Conservation (phyloP, 495 filamentous ascomycete species). For the Penicillium waksmanii region DNA sequence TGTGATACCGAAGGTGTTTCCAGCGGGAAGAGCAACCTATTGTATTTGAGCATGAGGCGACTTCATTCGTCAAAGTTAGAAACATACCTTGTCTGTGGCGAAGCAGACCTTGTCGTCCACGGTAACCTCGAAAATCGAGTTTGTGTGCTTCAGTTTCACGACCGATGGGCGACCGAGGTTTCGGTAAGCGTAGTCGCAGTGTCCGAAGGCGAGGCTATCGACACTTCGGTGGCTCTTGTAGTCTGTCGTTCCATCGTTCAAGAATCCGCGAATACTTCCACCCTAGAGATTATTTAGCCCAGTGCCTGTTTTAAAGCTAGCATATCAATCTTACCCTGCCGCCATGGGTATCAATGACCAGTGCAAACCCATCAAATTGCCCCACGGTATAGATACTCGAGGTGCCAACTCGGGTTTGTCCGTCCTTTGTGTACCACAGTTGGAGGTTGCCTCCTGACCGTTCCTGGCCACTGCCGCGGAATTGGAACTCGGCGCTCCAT, state of each 20-base stretch:
- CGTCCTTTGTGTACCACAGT: constrained; percentile 86
- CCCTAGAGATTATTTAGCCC: constrained; percentile 48
- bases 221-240: constrained; percentile 79
- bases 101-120: constrained; percentile 87
- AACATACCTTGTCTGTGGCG: constrained; percentile 68
- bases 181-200: constrained; percentile 88
- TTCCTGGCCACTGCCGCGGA: constrained; percentile 85
- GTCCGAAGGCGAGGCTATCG: constrained; percentile 87
- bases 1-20: constrained; percentile 85
- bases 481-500: constrained; percentile 84
- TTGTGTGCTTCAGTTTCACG: constrained; percentile 70
- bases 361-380: constrained; percentile 81
- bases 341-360: constrained; percentile 87
- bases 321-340: constrained; percentile 56
- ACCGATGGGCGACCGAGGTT: constrained; percentile 84
- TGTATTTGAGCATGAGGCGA: background rate
- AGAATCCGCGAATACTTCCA: constrained; percentile 84
- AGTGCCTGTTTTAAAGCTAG: background rate
- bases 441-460: constrained; percentile 87
- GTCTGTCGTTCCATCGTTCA: constrained; percentile 87
- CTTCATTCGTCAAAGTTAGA: background rate
- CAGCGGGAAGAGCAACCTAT: constrained; percentile 72
- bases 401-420: constrained; percentile 63
- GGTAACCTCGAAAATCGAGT: constrained; percentile 68
- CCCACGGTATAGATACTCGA: constrained; percentile 81